Conservation (phyloP, 306 rosid genomes). For the Citrullus mucosospermus region DNA sequence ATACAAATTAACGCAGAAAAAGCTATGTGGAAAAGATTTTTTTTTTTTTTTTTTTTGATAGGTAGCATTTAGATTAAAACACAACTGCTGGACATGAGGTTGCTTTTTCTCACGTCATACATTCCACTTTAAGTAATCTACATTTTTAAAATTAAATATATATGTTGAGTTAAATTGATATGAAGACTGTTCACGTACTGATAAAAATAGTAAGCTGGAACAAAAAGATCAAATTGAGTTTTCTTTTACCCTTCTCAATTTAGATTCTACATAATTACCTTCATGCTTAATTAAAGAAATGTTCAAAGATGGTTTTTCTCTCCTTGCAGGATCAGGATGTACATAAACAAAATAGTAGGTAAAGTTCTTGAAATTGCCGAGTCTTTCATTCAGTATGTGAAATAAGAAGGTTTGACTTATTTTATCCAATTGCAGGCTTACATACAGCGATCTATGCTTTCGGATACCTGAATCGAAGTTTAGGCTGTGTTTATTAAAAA, state of each 20-base stretch:
- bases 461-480: constrained; percentile 83
- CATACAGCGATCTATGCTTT: constrained; percentile 94
- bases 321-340: constrained; percentile 63
- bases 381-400: constrained; percentile 4
- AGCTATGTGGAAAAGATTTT: neutral
- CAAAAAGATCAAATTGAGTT: neutral
- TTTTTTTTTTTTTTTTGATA: neutral
- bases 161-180: neutral
- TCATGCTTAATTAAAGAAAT: neutral
- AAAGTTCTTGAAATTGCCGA: constrained; percentile 13
- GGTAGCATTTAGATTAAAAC: neutral
- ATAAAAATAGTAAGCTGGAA: neutral
- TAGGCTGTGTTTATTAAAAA: constrained; percentile 74
- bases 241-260: neutral
- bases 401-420: constrained; percentile 17
- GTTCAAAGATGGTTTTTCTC: constrained; percentile 17
- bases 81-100: neutral
- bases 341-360: constrained; percentile 63
- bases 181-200: neutral
- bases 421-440: constrained; percentile 50
- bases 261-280: neutral
- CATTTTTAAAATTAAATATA: neutral
- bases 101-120: neutral
- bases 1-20: neutral
- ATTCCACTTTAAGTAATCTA: neutral